These are phyloP conservation scores for Rusavskia elegans DNA, from an alignment of 495 filamentous ascomycete species.

Conservation along the genomic window DNA sequence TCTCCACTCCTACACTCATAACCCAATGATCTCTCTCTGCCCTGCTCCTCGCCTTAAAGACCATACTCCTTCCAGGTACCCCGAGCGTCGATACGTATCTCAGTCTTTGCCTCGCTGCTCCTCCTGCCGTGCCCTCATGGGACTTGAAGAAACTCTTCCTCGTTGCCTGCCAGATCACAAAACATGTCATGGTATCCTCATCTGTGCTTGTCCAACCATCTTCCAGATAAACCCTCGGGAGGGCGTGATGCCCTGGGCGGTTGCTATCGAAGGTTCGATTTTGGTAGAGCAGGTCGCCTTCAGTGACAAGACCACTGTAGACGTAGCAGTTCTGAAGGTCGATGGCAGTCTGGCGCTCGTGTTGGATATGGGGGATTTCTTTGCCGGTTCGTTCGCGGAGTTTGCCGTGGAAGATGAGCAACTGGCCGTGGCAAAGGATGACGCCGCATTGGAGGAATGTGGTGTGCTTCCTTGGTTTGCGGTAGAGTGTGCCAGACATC, in stretches of 20 bases:
- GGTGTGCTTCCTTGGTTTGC: constrained; percentile 47
- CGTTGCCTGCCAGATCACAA: constrained; percentile 56
- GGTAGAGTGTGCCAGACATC: constrained; percentile 51
- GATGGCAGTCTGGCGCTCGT: constrained; percentile 40
- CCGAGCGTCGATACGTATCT: constrained; percentile 42
- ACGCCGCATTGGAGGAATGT: constrained; percentile 48
- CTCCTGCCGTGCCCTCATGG: constrained; percentile 27
- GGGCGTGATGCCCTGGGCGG: constrained; percentile 43
- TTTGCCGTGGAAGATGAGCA: constrained; percentile 48
- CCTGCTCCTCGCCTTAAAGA: constrained; percentile 55
- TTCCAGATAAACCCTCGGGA: constrained; percentile 49
- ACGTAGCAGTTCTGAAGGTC: constrained; percentile 56
- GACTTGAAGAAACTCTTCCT: constrained; percentile 42
- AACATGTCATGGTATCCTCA: constrained; percentile 55
- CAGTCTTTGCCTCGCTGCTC: constrained; percentile 22
- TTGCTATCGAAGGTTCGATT: constrained; percentile 57
- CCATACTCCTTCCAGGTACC: constrained; percentile 45
- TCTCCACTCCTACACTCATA: constrained; percentile 54
- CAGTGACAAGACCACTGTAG: constrained; percentile 52
- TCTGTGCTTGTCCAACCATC: constrained; percentile 53
- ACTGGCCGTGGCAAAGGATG: constrained; percentile 44
- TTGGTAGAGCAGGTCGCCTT: constrained; percentile 50
- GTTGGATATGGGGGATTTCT: constrained; percentile 44
- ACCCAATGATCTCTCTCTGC: constrained; percentile 67
- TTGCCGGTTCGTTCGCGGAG: constrained; percentile 40